Base-by-base conservation (phyloP, 2,329 filamentous ascomycete genomes). In the Biscogniauxia sp. region DNA sequence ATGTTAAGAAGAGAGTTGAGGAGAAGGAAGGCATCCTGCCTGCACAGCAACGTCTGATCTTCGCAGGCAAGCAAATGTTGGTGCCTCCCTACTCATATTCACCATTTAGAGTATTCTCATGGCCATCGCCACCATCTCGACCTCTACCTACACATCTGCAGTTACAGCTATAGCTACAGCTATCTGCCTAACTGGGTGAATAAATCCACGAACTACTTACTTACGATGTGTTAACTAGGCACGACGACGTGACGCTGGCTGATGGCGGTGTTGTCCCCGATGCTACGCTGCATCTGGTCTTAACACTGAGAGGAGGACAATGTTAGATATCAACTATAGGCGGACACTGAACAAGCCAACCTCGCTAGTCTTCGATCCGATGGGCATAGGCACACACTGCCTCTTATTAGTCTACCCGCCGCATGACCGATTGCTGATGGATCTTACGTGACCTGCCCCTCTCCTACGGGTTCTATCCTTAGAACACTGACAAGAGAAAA, bases 1-100 rank as follows among this genome's bases (percentile, higher is more conserved):
- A 93, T 76, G 98, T 99, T 84, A 99, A 99, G 84, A 95, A 98
- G 80, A 93, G 94, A 72, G 95, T 99, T 59, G 95, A 99, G 78
- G 95, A 99, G 82, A 98, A 98, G 80, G 95, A 98, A 76, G 95
- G 95, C 60, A 99, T 99, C 71, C 94, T 95, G 51, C 95, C 95
- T 0, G 93, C 95, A 19, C 95, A 99, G 79, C 95, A 99, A 79
- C 89, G 95, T 61, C 82, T 99, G 67, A 99, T 99, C 73, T 97
- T 90, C 74, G 93, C 94, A 57, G 95, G 95, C 72, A 99, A 99
- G 82, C 95, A 99, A 77, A 97, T 99, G 95, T 97, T 80, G 64
- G 82, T 76, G 53, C 25, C 45, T 41, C 37, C 28, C 26, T 26
- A 45, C 23, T n/a, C n/a, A n/a, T n/a, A n/a, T n/a, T n/a, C n/a